Conservation (phyloP, 2,329 filamentous ascomycete genomes). For the Arthroderma sp. region DNA sequence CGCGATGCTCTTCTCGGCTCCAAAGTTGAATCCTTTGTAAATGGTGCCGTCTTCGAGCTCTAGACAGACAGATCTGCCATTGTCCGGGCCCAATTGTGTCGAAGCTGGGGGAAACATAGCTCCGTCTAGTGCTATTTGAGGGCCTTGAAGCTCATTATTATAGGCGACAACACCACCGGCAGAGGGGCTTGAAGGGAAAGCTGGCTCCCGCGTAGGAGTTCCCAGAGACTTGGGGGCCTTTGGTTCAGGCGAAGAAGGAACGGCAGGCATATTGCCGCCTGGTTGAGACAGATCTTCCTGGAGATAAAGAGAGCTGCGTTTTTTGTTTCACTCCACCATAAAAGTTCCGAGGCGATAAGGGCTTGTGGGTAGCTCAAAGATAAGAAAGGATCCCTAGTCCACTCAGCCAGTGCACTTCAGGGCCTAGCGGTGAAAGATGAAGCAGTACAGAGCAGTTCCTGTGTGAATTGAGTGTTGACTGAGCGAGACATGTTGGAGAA, state of each 20-base stretch:
- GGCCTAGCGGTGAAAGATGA: neutral
- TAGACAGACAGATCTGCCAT: constrained; percentile 61
- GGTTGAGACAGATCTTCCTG: constrained; percentile 8
- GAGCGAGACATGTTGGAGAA: neutral
- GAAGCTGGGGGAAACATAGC: constrained; percentile 46
- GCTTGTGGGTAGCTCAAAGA: neutral
- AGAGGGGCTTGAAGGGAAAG: constrained; percentile 30
- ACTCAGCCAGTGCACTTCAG: neutral
- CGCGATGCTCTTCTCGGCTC: constrained; percentile 83
- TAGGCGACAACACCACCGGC: constrained; percentile 32
- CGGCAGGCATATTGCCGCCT: constrained; percentile 22
- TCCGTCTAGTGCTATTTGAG: constrained; percentile 21
- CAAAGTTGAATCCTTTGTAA: constrained; percentile 93
- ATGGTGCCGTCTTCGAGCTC: constrained; percentile 86
- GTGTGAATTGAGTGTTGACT: neutral
- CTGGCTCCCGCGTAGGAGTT: constrained; percentile 11
- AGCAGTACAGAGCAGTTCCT: neutral
- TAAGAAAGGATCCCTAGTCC: neutral
- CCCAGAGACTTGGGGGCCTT: constrained; percentile 8
- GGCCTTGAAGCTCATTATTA: constrained; percentile 23
- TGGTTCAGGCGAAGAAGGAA: constrained; percentile 15
- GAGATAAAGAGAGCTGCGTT: constrained; percentile 10
- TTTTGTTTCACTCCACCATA: constrained; percentile 31
- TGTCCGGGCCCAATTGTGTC: constrained; percentile 42
- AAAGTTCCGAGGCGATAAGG: constrained; percentile 11